Evolutionary conservation across 208 protist species (phyloP), one percentile per base, ranked within the genome.

Genomic region (Wallacemonas collosoma): DNA sequence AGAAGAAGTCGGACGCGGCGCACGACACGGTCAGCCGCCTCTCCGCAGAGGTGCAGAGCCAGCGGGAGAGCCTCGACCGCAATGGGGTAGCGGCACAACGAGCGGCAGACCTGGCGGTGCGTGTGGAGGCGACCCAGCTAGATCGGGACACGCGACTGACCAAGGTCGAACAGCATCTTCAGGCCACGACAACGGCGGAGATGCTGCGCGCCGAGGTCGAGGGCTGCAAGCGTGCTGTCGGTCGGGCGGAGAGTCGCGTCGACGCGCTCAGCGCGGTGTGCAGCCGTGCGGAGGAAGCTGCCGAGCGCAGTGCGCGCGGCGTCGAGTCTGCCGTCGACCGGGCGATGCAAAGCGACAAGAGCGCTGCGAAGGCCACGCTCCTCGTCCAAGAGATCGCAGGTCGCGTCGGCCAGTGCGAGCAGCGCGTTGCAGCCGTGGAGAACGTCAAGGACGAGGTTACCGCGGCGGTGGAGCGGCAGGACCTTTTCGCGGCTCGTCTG

Each of bases 1-100:
- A 95, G 81, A 77, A 82, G 50, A 93, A 89, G 76, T 73, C 83
- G 1, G 86, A 93, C 65, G 71, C 80, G 36, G 81, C 82, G 43
- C 80, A 88, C 54, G 86, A 91, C 26, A 70, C 72, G 4, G 75
- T 63, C 17, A 70, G 68, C 9, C 78, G 79, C 26, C 77, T 81
- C 62, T 85, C 91, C 41, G 79, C 80, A 1, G 56, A 53, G 12
- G 56, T 88, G 35, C 45, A 68, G 47, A 64, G 76, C 9, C 82
- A 76, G 41, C 68, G 75, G 51, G 84, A 93, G 56, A 71, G 72
- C 65, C 55, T 72, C 6, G 79, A 83, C 50, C 58, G 68, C 15
- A 63, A 68, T 5, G 40, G 3, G 47, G 76, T 60, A 6, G 45
- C 47, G 51, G 74, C 76, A 3, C 74, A 83, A 57, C 72, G 77